These are phyloP conservation scores for Pleurostoma richardsiae DNA, from an alignment of 2,329 filamentous ascomycete species.

Conservation along the genomic window DNA sequence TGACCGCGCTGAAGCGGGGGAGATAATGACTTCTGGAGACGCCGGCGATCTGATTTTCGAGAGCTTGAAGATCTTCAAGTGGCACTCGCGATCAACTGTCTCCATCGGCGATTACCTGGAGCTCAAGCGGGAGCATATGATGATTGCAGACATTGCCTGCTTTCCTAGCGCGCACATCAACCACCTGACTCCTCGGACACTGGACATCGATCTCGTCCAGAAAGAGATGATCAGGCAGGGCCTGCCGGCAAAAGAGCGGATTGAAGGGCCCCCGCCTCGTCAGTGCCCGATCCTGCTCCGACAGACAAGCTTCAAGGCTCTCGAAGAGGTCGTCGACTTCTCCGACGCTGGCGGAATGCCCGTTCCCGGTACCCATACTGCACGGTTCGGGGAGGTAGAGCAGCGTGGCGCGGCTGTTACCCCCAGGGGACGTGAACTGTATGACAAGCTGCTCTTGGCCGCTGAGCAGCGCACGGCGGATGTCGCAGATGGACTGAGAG, in stretches of 20 bases:
- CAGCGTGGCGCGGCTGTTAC: constrained; percentile 46
- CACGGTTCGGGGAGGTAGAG: constrained; percentile 48
- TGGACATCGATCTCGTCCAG: constrained; percentile 42
- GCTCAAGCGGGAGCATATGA: constrained; percentile 18
- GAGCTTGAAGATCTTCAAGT: no score
- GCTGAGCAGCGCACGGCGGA: constrained; percentile 14
- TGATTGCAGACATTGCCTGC: constrained; percentile 16
- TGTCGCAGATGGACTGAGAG: no score
- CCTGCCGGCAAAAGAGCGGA: constrained; percentile 38
- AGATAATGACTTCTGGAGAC: constrained; percentile 20
- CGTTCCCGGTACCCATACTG: constrained; percentile 28
- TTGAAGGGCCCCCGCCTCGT: constrained; percentile 45
- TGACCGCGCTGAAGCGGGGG: constrained; percentile 22
- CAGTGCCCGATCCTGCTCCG: constrained; percentile 40
- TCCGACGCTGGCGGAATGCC: background rate
- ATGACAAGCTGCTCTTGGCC: constrained; percentile 33
- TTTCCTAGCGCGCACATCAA: constrained; percentile 41
- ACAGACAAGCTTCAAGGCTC: constrained; percentile 48
- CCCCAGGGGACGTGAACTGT: constrained; percentile 33
- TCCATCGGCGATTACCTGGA: constrained; percentile 27
- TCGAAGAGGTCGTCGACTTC: constrained; percentile 42
- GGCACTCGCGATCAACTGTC: no score
- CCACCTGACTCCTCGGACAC: constrained; percentile 44
- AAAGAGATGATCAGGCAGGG: constrained; percentile 31
- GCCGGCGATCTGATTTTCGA: constrained; percentile 28